Evolutionary conservation across 2,329 filamentous ascomycete species (phyloP), one percentile per base, ranked within the genome.

Genomic region (Pseudogymnoascus sp.): DNA sequence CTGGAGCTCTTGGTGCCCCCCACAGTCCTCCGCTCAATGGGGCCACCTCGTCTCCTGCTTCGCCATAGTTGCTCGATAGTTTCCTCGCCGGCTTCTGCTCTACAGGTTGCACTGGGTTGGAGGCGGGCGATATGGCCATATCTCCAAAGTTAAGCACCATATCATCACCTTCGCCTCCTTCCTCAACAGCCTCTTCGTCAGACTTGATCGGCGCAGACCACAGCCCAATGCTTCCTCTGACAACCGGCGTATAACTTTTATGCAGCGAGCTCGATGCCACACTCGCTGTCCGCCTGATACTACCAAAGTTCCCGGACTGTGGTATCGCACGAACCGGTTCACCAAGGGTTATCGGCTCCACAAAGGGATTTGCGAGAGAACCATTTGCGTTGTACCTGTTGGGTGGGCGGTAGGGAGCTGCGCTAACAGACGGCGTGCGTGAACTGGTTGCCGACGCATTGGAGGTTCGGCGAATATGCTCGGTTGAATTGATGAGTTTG

Each of bases 401-500:
- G 7, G 38, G 58, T 29, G 58, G 58, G 13, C 58, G 58, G 58
- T 27, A 59, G 35, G 58, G 58, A 9, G 8, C 3, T 59, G 58
- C 58, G n/a, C 27, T 59, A 3, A 59, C 33, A 27, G 33, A 39
- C 68, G 62, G 70, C 65, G 59, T 73, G 68, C 66, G 73, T 70
- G 64, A 77, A 73, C 73, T 64, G 69, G 70, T 67, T 7, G 73
- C 68, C 0, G 77, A 72, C 1, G 75, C 70, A 0, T 74, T 70
- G 0, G 71, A 69, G 3, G 72, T 65, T 1, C 81, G 77, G 5
- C 85, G 81, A 2, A 93, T 76, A 70, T 94, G 90, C 33, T 92
- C 89, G 0, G 85, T 87, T 61, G 84, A 91, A 31, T 88, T 88
- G n/a, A 88, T 81, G 12, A 92, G 74, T 66, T 85, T 86, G 67